These are phyloP conservation scores for Glycine tomentella DNA, from an alignment of 306 rosid species.

Conservation along the genomic window DNA sequence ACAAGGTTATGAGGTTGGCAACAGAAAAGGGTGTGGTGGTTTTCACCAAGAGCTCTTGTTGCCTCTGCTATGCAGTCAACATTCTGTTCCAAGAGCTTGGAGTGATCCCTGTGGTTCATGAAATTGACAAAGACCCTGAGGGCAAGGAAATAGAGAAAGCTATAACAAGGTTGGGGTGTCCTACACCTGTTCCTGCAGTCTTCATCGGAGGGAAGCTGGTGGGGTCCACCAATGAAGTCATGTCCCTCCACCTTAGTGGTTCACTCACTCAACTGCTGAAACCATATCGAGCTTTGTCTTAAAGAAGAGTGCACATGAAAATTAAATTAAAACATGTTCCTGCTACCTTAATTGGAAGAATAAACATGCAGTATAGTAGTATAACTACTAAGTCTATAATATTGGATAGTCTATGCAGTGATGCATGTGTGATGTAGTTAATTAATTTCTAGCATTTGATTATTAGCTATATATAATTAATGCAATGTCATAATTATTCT, in stretches of 20 bases:
- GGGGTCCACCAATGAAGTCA: conserved; percentile 97
- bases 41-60: conserved; percentile 96
- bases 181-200: conserved; percentile 83
- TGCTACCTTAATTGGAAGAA: conserved; percentile 53
- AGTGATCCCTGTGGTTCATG: conserved; percentile 68
- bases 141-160: conserved; percentile 90
- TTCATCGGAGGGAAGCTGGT: conserved; percentile 88
- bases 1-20: conserved; percentile 79
- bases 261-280: conserved; percentile 57
- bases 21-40: conserved; percentile 84
- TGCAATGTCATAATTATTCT: conserved; percentile 57
- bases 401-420: conserved; percentile 36
- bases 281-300: conserved; percentile 54
- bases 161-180: conserved; percentile 71
- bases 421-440: conserved; percentile 46
- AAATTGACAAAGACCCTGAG: conserved; percentile 88
- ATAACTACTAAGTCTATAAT: conserved; percentile 28
- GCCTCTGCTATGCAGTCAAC: conserved; percentile 83
- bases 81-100: conserved; percentile 78
- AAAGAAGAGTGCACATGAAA: conserved; percentile 23
- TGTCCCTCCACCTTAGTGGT: conserved; percentile 96
- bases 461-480: conserved; percentile 61
- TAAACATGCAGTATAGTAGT: conserved; percentile 42
- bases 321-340: not conserved
- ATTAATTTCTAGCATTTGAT: conserved; percentile 62